Percentiles rank a stretch among this genome's conserved stretches.
phyloP scores from a whole-genome alignment of 345 rosid species.

The Eutrema heterophyllum region DNA sequence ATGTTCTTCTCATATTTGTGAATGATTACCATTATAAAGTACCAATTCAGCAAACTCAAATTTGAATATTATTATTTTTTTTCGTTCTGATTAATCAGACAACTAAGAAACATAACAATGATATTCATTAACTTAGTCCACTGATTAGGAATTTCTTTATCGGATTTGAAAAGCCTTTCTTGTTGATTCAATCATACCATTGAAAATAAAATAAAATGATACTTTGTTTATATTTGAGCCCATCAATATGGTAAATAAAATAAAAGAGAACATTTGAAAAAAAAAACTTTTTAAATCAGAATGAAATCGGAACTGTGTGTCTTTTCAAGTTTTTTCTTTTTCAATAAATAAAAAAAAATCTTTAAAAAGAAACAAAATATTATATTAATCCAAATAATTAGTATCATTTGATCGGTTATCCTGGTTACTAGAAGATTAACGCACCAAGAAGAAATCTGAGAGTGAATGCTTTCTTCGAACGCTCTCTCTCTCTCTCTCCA shows the following conservation, averaged over 20 bases:
- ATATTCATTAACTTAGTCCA: constrained; percentile 3
- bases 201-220: background rate
- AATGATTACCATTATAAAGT: constrained; percentile 2
- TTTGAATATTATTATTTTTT: background rate
- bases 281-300: background rate
- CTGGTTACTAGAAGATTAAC: constrained; percentile 27
- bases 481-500: constrained; percentile 26
- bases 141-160: background rate
- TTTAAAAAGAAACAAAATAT: background rate
- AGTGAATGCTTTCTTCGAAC: constrained; percentile 39
- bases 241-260: background rate
- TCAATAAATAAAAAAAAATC: background rate
- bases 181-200: background rate
- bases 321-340: constrained; percentile 6
- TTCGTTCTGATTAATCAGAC: background rate
- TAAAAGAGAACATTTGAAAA: background rate
- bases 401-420: constrained; percentile 16
- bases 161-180: background rate
- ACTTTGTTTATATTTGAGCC: background rate
- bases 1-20: constrained; percentile 1
- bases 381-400: background rate
- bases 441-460: constrained; percentile 31
- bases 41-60: background rate
- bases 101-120: constrained; percentile 14
- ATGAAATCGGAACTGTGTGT: constrained; percentile 12